Evolutionary conservation across 306 rosid genomes (phyloP).

Genomic region (Citrullus mucosospermus): DNA sequence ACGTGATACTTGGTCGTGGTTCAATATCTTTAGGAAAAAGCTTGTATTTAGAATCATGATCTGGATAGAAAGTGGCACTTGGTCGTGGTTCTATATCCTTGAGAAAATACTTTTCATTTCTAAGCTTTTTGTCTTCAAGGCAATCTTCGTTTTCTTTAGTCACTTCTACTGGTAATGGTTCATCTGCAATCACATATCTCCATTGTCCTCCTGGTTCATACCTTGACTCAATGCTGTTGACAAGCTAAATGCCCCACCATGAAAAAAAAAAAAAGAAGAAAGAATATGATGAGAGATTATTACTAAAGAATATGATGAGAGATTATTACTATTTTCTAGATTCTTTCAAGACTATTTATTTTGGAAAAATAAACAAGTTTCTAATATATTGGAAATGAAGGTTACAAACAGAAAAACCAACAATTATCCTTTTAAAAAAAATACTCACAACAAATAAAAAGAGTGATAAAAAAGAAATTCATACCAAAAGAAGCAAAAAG

Average conservation of each 20-base stretch:
- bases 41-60: too few relatives aligned
- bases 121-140: neutral
- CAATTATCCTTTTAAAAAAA: too few relatives aligned
- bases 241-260: neutral
- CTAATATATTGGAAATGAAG: too few relatives aligned
- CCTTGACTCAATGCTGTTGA: neutral
- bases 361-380: too few relatives aligned
- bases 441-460: too few relatives aligned
- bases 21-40: neutral
- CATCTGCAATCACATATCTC: neutral
- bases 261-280: neutral
- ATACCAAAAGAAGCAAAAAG: neutral
- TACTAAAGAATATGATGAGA: too few relatives aligned
- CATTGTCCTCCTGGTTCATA: neutral
- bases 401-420: too few relatives aligned
- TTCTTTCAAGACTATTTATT: too few relatives aligned
- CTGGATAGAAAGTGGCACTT: neutral
- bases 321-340: too few relatives aligned
- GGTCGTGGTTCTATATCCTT: neutral
- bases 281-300: too few relatives aligned
- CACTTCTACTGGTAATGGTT: neutral
- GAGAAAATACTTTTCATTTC: neutral
- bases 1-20: neutral
- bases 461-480: too few relatives aligned
- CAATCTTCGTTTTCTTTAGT: neutral